Evolutionary conservation across 1,284 basidiomycete species (phyloP).

Genomic region (Pyrrhoderma noxium): DNA sequence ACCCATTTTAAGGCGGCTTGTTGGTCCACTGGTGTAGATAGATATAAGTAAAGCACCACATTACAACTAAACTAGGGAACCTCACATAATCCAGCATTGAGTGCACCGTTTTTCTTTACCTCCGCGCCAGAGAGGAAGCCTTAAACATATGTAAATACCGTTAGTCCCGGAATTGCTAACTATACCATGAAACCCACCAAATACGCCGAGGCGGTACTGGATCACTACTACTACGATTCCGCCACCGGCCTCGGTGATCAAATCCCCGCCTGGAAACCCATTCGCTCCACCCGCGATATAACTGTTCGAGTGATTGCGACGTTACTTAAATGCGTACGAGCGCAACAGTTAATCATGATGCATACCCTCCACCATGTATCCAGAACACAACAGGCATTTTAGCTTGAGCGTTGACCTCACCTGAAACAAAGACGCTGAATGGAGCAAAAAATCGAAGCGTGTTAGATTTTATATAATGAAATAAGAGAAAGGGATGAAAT

Average conservation of each 20-base stretch:
- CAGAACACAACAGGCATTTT: conserved; percentile 29
- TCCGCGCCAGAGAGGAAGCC: conserved; percentile 26
- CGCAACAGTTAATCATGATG: not conserved
- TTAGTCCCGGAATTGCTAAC: not conserved
- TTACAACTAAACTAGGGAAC: not conserved
- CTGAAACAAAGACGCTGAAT: conserved; percentile 26
- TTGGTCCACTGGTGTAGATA: conserved; percentile 26
- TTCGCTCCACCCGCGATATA: conserved; percentile 12
- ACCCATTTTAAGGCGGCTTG: conserved; percentile 29
- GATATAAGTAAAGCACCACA: not conserved
- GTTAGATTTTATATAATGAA: too few species aligned
- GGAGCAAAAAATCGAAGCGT: too few species aligned
- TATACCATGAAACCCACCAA: conserved; percentile 5
- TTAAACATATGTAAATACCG: not conserved
- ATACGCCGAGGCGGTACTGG: conserved; percentile 18
- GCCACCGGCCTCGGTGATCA: conserved; percentile 10
- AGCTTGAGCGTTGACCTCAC: conserved; percentile 16
- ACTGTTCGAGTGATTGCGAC: not conserved
- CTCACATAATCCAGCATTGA: conserved; percentile 27
- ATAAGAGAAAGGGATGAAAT: too few species aligned
- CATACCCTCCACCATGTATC: conserved; percentile 32
- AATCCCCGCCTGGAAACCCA: conserved; percentile 10
- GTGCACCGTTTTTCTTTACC: conserved; percentile 24
- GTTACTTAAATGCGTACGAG: too few species aligned
- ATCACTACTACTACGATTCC: conserved; percentile 17